Conservation (phyloP, 73 alveolate species). For the Diophrys sp. region DNA sequence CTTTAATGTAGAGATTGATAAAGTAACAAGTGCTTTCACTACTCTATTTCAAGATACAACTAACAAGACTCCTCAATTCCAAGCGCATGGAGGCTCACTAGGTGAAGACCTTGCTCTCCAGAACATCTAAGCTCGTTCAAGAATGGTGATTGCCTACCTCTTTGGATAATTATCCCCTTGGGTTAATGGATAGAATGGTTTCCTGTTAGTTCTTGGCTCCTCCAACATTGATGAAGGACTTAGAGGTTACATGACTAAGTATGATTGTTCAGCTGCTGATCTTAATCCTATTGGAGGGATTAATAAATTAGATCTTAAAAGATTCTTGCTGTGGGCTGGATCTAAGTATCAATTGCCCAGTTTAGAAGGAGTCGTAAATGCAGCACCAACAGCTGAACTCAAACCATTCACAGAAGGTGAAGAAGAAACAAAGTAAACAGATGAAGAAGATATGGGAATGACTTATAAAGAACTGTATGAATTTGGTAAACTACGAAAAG, state of each 20-base stretch:
- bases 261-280: constrained; percentile 94
- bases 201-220: constrained; percentile 68
- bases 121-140: constrained; percentile 85
- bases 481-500: constrained; percentile 73
- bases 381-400: constrained; percentile 82
- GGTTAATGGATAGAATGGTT: constrained; percentile 62
- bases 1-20: constrained; percentile 66
- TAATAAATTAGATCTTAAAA: constrained; percentile 71
- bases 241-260: constrained; percentile 92
- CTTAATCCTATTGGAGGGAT: constrained; percentile 92
- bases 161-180: constrained; percentile 90
- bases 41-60: constrained; percentile 44
- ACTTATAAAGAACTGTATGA: constrained; percentile 78
- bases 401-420: constrained; percentile 65
- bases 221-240: constrained; percentile 90
- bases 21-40: constrained; percentile 42
- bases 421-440: constrained; percentile 49
- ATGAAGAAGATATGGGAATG: constrained; percentile 94
- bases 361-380: constrained; percentile 58
- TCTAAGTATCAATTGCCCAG: constrained; percentile 12
- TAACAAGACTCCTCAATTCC: constrained; percentile 68
- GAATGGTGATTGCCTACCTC: constrained; percentile 88
- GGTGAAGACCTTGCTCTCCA: constrained; percentile 87
- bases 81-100: constrained; percentile 55
- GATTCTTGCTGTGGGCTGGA: constrained; percentile 51